Evolutionary conservation across 495 filamentous ascomycete genomes (phyloP), one percentile per base, ranked within the genome.

Genomic region (Margaritispora aquatica): DNA sequence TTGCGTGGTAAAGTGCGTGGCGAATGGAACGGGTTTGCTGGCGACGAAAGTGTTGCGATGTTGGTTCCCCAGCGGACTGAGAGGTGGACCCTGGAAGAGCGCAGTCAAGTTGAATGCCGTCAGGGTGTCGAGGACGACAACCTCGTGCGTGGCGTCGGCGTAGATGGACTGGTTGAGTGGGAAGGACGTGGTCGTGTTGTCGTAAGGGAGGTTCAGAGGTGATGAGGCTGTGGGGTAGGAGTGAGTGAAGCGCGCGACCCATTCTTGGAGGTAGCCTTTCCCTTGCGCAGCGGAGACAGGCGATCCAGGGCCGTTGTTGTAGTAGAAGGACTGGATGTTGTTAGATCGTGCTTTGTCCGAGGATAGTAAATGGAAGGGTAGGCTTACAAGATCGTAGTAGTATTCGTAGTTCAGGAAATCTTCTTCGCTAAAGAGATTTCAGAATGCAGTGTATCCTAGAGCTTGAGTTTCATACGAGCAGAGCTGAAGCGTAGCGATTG

Each of bases 401-500:
- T 54, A 54, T 29, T 54, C 51, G 34, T 54, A 54, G 7, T 2
- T 21, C 24, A 54, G 22, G 26, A 54, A 54, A 21, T 54, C 51
- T 36, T 54, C 51, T 31, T 54, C 51, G 19, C 51, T 54, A 21
- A 54, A 54, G 19, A 54, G 4, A 31, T 27, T n/a, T 7, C 51
- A 54, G 51, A 54, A 54, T 27, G 51, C 23, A 9, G 51, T 31
- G 26, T 54, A 54, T 15, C 51, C 51, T 7, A 54, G 27, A 54
- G 51, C 51, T 10, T 31, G 24, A 31, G 51, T 54, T n/a, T 54
- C 51, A 21, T 54, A 54, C 8, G 51, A 54, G 51, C 51, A 54
- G 34, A 54, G 51, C 51, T 54, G 51, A 17, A 54, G 51, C 51
- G 34, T 54, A 54, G 51, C 51, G 34, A 54, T 54, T 17, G 26